Conservation (phyloP, 2,329 filamentous ascomycete species). For the Madurella fahalii region DNA sequence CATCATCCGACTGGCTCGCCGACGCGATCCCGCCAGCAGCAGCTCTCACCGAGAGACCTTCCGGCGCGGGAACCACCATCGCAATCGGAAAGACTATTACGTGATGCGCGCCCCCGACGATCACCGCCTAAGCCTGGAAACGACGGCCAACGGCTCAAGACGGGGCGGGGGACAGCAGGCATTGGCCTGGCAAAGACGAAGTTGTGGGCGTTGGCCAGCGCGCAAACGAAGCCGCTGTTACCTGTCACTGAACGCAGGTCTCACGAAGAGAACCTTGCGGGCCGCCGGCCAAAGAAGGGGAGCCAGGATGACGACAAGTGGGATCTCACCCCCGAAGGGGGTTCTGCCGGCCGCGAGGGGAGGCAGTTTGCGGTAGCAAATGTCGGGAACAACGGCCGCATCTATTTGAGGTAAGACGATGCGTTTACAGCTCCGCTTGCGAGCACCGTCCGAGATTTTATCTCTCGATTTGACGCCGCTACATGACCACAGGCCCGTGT, state of each 20-base stretch:
- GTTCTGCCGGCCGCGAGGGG: constrained; percentile 59
- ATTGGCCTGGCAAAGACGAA: constrained; percentile 26
- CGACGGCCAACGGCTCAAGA: constrained; percentile 22
- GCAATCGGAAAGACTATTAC: constrained; percentile 8
- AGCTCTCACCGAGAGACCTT: constrained; percentile 13
- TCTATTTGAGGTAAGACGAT: constrained; percentile 65
- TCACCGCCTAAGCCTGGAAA: constrained; percentile 21
- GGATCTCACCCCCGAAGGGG: constrained; percentile 57
- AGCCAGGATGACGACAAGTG: constrained; percentile 54
- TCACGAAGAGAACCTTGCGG: constrained; percentile 37
- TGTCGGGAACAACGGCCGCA: constrained; percentile 76
- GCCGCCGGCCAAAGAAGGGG: constrained; percentile 44
- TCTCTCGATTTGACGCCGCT: background rate
- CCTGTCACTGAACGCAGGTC: constrained; percentile 45
- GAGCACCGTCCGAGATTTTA: background rate
- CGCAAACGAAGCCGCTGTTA: constrained; percentile 38
- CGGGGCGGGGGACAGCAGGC: constrained; percentile 11
- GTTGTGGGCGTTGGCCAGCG: constrained; percentile 25
- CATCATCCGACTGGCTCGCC: constrained; percentile 18
- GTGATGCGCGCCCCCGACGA: constrained; percentile 18
- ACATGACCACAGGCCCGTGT: constrained; percentile 6
- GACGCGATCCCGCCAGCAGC: constrained; percentile 19
- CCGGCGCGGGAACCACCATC: constrained; percentile 15
- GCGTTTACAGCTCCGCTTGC: background rate
- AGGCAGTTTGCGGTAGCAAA: constrained; percentile 76